Evolutionary conservation across 164 flowering plant species (phyloP), one percentile per base, ranked within the genome.

Genomic region (Umbellularia californica): DNA sequence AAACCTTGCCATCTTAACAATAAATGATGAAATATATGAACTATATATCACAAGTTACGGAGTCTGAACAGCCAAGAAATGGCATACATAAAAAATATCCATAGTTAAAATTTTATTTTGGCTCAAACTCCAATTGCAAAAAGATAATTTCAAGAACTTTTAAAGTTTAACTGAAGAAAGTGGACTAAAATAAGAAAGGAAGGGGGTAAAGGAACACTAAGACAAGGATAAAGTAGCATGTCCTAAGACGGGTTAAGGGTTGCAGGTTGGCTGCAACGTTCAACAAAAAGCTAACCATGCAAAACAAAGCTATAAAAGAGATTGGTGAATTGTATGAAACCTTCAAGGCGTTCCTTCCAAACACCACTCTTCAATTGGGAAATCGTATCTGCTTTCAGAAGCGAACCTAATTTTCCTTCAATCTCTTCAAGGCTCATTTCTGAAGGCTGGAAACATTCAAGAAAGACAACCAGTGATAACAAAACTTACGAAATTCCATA

Each of bases 281-380:
- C 71, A 35, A 69, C 5, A 58, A 22, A 13, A 55, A 74, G 50
- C 12, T 22, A 47, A 19, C 28, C 65, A 52, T 20, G n/a, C n/a
- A 20, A 66, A 22, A 27, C 11, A 22, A 81, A 65, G 19, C 22
- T 9, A 65, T 58, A 47, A 70, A 58, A 47, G 17, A 25, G 60
- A 35, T 75, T 28, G 25, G 58, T 62, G 20, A 80, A 68, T 47
- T 28, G 58, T 25, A 58, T 58, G 47, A 50, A 79, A 96, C 99
- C 99, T 92, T 90, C 98, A 71, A 96, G 92, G 14, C 99, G 81
- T 79, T 96, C 99, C 84, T 96, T 96, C 99, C 99, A 96, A 24
- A 85, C 97, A 75, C 90, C 75, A 82, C 99, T 96, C 83, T 92
- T 96, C 74, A 96, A 78, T 80, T 88, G 97, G 65, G 92, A 76